Conservation (phyloP, 805 yeast genomes). For the Dipodascus geniculatus region DNA sequence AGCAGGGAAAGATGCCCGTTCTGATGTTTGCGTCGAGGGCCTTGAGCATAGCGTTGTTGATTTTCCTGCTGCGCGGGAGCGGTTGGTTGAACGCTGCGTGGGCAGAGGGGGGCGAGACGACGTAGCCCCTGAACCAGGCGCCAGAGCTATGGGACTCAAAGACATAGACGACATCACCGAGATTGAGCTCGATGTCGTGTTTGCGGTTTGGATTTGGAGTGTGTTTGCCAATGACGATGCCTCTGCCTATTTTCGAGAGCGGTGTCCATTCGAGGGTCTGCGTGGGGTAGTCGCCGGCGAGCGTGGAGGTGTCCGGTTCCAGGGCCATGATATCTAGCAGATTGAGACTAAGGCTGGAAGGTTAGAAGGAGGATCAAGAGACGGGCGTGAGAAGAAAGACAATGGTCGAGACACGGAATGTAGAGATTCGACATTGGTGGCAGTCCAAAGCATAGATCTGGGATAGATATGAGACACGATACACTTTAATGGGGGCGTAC, state of each 20-base stretch:
- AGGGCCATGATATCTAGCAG: neutral
- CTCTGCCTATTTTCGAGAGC: slow-evolving; percentile 27
- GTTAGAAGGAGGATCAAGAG: neutral
- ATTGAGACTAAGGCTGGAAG: neutral
- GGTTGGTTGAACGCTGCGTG: slow-evolving; percentile 17
- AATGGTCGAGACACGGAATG: no score
- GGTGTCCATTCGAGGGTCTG: slow-evolving; percentile 33
- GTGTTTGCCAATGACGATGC: slow-evolving; percentile 22
- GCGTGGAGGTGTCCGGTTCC: neutral
- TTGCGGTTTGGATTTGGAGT: neutral
- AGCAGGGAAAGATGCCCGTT: slow-evolving; percentile 20
- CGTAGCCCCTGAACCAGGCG: slow-evolving; percentile 75
- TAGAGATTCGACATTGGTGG: no score
- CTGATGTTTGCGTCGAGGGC: slow-evolving; percentile 14
- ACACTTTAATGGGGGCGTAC: no score
- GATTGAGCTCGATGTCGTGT: slow-evolving; percentile 22
- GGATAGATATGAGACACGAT: no score
- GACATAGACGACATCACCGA: slow-evolving; percentile 65
- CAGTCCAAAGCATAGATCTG: no score
- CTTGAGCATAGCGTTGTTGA: slow-evolving; percentile 18
- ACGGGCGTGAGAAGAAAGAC: neutral
- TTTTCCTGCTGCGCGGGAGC: slow-evolving; percentile 24
- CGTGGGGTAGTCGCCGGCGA: neutral
- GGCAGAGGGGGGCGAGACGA: slow-evolving; percentile 42
- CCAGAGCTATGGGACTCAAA: slow-evolving; percentile 46